Evolutionary conservation across 768 basidiomycete genomes (phyloP).

Genomic region (Rhizopogon rudus): DNA sequence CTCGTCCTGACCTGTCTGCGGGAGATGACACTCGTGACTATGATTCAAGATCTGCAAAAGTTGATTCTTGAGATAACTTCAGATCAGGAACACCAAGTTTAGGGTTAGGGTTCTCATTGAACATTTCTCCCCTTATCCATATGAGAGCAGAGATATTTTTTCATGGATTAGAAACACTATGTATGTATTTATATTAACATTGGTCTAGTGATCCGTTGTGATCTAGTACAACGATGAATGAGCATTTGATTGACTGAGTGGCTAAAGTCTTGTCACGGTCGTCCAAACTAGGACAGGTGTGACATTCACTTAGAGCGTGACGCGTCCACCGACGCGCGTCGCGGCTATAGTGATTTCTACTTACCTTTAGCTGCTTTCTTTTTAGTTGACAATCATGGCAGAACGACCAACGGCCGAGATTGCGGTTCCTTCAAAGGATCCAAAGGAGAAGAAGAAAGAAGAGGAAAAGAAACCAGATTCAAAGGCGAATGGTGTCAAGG

Average conservation of each 20-base stretch:
- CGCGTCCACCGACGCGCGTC: slow-evolving; percentile 1
- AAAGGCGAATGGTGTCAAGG: slow-evolving; percentile 48
- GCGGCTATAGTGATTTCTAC: slow-evolving; percentile 16
- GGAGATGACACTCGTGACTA: too few relatives aligned
- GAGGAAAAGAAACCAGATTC: slow-evolving; percentile 40
- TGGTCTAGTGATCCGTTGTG: too few relatives aligned
- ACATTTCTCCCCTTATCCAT: too few relatives aligned
- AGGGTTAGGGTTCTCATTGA: slow-evolving; percentile 2
- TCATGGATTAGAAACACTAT: too few relatives aligned
- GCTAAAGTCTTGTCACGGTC: neutral
- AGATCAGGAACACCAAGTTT: neutral
- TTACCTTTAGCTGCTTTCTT: slow-evolving; percentile 11
- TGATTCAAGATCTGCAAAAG: neutral
- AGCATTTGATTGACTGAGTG: too few relatives aligned
- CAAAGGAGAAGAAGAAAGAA: slow-evolving; percentile 58
- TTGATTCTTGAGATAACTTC: neutral
- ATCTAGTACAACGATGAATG: too few relatives aligned
- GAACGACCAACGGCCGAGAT: slow-evolving; percentile 56
- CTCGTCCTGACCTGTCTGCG: neutral
- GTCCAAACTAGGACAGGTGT: neutral
- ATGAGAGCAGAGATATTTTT: too few relatives aligned
- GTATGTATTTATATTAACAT: too few relatives aligned
- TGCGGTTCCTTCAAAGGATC: slow-evolving; percentile 67
- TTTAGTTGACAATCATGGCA: slow-evolving; percentile 42
- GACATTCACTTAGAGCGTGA: neutral